These are phyloP conservation scores for Pinus taeda DNA, from an alignment of 75 land plant species.

Conservation along the genomic window DNA sequence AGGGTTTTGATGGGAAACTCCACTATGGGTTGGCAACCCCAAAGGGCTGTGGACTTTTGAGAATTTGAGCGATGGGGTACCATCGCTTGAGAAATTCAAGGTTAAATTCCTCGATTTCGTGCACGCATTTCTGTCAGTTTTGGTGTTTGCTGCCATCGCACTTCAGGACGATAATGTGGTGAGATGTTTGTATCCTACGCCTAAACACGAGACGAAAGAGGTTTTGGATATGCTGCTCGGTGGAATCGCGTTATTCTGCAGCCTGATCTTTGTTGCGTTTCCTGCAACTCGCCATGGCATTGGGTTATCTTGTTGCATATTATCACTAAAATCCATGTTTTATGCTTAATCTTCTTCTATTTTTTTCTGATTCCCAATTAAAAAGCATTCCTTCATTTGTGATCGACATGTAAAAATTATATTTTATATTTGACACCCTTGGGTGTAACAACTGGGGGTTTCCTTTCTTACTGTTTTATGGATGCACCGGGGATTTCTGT, in stretches of 20 bases:
- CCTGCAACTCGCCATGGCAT: constrained; percentile 75
- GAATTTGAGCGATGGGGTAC: neutral
- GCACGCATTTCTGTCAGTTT: constrained; percentile 31
- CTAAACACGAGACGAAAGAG: constrained; percentile 33
- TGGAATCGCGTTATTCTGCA: constrained; percentile 48
- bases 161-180: constrained; percentile 55
- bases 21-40: constrained; percentile 60
- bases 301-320: constrained; percentile 43
- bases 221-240: constrained; percentile 45
- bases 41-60: constrained; percentile 50
- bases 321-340: too few species aligned
- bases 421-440: too few species aligned
- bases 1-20: constrained; percentile 15
- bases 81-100: neutral
- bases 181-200: constrained; percentile 51
- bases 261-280: constrained; percentile 58
- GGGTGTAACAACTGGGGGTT: too few species aligned
- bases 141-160: constrained; percentile 60
- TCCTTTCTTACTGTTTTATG: too few species aligned
- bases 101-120: constrained; percentile 7
- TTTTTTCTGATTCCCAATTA: too few species aligned
- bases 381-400: too few species aligned
- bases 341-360: too few species aligned
- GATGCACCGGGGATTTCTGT: too few species aligned
- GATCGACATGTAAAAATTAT: too few species aligned